Evolutionary conservation across 2,329 filamentous ascomycete genomes (phyloP).

Genomic region (Colletotrichum cordylinicola): DNA sequence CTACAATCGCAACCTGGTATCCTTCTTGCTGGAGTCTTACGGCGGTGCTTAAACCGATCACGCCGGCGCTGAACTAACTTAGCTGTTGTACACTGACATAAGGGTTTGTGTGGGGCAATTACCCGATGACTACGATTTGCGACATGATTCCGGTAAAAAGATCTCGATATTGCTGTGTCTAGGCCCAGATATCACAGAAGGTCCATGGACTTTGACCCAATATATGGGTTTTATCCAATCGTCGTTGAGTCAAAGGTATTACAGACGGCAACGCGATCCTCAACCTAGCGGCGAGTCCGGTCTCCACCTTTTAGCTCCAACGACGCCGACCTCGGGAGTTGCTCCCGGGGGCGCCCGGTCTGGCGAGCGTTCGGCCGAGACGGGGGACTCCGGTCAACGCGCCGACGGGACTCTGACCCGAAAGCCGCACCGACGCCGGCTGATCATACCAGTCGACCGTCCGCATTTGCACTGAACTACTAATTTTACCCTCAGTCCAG

Average conservation of each 20-base stretch:
- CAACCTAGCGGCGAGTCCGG: background rate
- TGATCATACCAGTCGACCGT: background rate
- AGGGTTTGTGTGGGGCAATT: background rate
- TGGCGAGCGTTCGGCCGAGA: background rate
- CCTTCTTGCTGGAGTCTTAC: slow-evolving; percentile 48
- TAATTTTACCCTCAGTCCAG: background rate
- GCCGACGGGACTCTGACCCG: background rate
- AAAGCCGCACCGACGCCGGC: background rate
- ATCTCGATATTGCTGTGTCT: background rate
- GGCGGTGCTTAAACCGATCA: slow-evolving; percentile 57
- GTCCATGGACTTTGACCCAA: background rate
- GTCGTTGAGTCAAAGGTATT: background rate
- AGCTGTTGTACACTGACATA: background rate
- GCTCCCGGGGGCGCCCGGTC: background rate
- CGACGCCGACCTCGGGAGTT: slow-evolving; percentile 8
- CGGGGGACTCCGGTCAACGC: background rate
- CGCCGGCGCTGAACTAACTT: slow-evolving; percentile 49
- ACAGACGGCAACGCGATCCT: background rate
- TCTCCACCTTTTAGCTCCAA: background rate
- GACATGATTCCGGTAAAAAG: background rate
- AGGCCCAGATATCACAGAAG: background rate
- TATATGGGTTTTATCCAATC: background rate
- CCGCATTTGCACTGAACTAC: background rate
- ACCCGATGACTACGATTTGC: slow-evolving; percentile 19
- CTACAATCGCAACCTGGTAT: slow-evolving; percentile 47